A percentile compares a stretch with the other conserved stretches of the same genome.
phyloP scores from a whole-genome alignment of 2,329 filamentous ascomycete species.

The Chaetomiaceae sp. region DNA sequence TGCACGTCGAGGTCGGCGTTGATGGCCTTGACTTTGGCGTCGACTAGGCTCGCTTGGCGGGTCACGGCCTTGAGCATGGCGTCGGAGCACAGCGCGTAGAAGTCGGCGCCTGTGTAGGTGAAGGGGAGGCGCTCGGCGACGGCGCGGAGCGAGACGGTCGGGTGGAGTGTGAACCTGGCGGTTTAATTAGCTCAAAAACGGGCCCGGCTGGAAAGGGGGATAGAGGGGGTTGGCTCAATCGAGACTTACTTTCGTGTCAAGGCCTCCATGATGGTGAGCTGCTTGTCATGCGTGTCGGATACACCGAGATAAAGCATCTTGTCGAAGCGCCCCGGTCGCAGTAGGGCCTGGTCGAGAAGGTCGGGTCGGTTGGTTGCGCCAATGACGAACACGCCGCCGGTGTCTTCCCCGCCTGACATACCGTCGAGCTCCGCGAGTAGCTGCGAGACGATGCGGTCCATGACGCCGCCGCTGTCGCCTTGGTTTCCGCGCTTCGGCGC shows the following conservation, averaged over 20 bases:
- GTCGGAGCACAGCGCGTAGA: conserved; percentile 95
- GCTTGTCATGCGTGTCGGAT: conserved; percentile 94
- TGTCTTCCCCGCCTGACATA: conserved; percentile 89
- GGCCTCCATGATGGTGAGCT: conserved; percentile 88
- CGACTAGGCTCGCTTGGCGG: conserved; percentile 76
- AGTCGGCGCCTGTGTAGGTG: conserved; percentile 94
- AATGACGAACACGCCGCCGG: conserved; percentile 86
- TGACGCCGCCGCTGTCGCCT: conserved; percentile 93
- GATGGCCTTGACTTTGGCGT: conserved; percentile 72
- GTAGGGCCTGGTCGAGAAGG: conserved; percentile 80
- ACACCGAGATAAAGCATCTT: conserved; percentile 98
- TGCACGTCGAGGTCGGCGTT: conserved; percentile 40
- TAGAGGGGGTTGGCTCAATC: neutral
- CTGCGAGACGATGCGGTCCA: conserved; percentile 96
- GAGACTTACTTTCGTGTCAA: conserved; percentile 80
- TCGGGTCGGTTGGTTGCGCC: conserved; percentile 95
- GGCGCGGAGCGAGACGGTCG: conserved; percentile 67
- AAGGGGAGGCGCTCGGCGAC: conserved; percentile 80
- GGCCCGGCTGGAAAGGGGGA: too few relatives aligned
- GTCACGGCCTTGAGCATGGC: conserved; percentile 99
- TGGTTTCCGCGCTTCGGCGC: conserved; percentile 96
- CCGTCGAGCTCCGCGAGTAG: conserved; percentile 92
- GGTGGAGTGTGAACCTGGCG: conserved; percentile 74
- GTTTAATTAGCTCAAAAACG: conserved; percentile 7
- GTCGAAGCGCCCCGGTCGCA: conserved; percentile 89